A percentile compares a stretch with the other conserved stretches of the same genome.
These are phyloP conservation scores for Westerdykella ornata DNA, from an alignment of 2,329 filamentous ascomycete species.

Conservation along the genomic window DNA sequence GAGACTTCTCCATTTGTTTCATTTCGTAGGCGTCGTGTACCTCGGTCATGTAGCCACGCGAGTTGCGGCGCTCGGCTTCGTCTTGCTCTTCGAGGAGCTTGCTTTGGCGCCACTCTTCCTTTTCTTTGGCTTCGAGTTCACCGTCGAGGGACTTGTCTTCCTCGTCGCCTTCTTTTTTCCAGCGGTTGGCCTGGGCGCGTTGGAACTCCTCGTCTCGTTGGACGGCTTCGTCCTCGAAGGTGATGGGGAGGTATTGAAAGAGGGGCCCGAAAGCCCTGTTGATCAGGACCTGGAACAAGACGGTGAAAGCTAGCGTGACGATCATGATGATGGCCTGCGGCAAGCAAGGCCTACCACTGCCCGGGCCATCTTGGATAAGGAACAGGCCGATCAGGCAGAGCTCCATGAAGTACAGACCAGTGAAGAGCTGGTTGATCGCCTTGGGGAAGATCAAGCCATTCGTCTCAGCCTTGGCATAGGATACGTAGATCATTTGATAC, in stretches of 20 bases:
- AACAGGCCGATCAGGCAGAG: constrained; percentile 84
- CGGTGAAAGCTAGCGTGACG: constrained; percentile 61
- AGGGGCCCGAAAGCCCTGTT: constrained; percentile 80
- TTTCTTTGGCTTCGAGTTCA: constrained; percentile 26
- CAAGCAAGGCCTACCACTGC: constrained; percentile 53
- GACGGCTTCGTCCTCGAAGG: constrained; percentile 89
- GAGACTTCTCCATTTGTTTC: constrained; percentile 18
- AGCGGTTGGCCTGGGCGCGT: constrained; percentile 63
- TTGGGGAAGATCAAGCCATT: constrained; percentile 86
- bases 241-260: constrained; percentile 85
- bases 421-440: constrained; percentile 93
- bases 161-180: constrained; percentile 54
- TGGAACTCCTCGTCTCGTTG: constrained; percentile 86
- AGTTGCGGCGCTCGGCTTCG: constrained; percentile 1
- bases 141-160: constrained; percentile 39
- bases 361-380: constrained; percentile 62
- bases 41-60: constrained; percentile 2
- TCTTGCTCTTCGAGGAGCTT: constrained; percentile 27
- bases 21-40: constrained; percentile 24
- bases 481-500: constrained; percentile 96
- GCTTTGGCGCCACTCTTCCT: constrained; percentile 28
- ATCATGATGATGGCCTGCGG: constrained; percentile 84
- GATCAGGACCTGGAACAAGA: constrained; percentile 70
- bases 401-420: constrained; percentile 91
- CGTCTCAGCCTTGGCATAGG: constrained; percentile 80